These are phyloP conservation scores for Fusarium beomiforme DNA, from an alignment of 2,329 filamentous ascomycete species.

Conservation along the genomic window DNA sequence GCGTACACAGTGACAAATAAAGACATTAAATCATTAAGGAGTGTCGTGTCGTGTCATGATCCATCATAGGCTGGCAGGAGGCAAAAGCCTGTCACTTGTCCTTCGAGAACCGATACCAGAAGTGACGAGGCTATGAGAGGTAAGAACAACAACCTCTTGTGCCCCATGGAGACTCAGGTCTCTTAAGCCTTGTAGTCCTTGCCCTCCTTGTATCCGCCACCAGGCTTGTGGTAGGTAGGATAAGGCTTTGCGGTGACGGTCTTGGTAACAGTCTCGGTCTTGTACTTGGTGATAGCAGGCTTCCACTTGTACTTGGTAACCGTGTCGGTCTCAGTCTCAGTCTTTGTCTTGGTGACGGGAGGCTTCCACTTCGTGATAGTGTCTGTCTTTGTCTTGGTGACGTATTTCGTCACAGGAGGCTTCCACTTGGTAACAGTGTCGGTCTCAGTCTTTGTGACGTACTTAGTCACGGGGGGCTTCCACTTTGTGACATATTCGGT, in stretches of 20 bases:
- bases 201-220: not conserved
- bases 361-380: not conserved
- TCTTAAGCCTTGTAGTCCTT: conserved; percentile 19
- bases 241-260: not conserved
- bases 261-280: conserved; percentile 2
- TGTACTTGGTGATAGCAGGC: conserved; percentile 14
- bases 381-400: conserved; percentile 3
- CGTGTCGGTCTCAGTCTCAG: not conserved
- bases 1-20: not conserved
- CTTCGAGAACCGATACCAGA: not conserved
- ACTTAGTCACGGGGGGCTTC: conserved; percentile 14
- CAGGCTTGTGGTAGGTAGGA: conserved; percentile 9
- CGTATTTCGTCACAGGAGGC: conserved; percentile 4
- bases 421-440: not conserved
- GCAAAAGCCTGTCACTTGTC: not conserved
- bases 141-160: not conserved
- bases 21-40: conserved; percentile 19
- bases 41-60: conserved; percentile 1
- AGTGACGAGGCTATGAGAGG: not conserved
- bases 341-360: not conserved
- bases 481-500: conserved; percentile 19
- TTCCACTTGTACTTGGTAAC: conserved; percentile 24
- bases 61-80: not conserved
- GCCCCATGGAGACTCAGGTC: not conserved
- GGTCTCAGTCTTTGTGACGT: conserved; percentile 6